Evolutionary conservation across 345 rosid genomes (phyloP), one percentile per base, ranked within the genome.

Genomic region (Boechera stricta): DNA sequence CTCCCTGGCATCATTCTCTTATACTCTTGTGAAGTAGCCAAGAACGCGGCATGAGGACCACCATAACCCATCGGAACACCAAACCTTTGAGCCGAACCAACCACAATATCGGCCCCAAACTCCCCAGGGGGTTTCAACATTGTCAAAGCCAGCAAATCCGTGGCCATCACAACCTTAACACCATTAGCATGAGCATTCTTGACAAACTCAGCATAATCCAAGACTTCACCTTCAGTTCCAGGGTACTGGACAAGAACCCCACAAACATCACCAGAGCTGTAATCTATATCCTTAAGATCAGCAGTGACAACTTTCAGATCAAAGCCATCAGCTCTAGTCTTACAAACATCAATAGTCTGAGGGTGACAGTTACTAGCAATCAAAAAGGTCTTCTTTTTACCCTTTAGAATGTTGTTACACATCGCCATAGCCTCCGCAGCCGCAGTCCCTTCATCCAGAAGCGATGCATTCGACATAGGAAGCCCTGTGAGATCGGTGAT

Each of bases 371-470:
- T 92, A 69, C 63, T 88, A 26, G 96, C 91, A 76, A 95, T 91
- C 48, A 93, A 47, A 75, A 91, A 95, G 26, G 97, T 93, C 83
- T 93, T 95, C 88, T 90, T 95, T 87, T 92, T 95, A 61, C 94
- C 91, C 84, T 91, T 95, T 9, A 52, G 84, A 21, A 95, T 93
- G 58, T 89, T 88, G 81, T 95, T 95, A 81, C 99, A 95, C 99
- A 91, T 92, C 1, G 99, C 93, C 99, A 93, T 93, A 5, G 99
- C 99, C 86, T 95, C 99, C 1, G 99, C 99, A 8, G 98, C 98
- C 0, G 98, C 98, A 0, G 99, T 91, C 6, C 97, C 99, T 85
- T 95, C 99, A 53, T 95, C 99, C 1, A 91, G 92, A 80, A 95
- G 74, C 0, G 99, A 93, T 1, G 99, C 99, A 61, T 95, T 93